Base-by-base conservation (phyloP, 306 rosid genomes). In the Quercus bicolor region DNA sequence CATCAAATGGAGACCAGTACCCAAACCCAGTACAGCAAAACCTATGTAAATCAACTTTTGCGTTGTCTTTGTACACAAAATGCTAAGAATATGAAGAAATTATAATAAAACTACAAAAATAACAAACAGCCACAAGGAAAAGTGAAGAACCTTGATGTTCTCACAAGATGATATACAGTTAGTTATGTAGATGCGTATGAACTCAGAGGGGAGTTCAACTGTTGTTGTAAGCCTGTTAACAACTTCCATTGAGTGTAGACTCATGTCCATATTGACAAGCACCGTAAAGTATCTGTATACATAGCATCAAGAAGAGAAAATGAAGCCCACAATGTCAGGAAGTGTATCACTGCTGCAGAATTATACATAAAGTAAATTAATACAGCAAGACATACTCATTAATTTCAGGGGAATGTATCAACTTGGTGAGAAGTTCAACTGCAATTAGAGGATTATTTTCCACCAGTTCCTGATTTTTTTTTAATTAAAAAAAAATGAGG, bases 211-310 rank as follows among this genome's bases (percentile, higher is more conserved):
- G 72, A 96, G 97, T 62, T 91, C 96, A 78, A 93, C 98, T 20
- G 98, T 91, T 76, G 99, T 96, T 77, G 99, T 96, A 64, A 96
- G 99, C 85, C 99, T 85, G 87, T 93, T 96, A 80, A 96, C 99
- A 75, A 96, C 99, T 92, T 96, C 99, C 99, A 96, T 96, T 0
- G 98, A 96, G 85, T 96, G 98, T 51, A 96, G 94, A 89, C 99
- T 96, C 99, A 93, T 93, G 85, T 96, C 97, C 99, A 96, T 96
- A 81, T 82, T 96, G 84, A 93, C 99, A 61, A 96, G 97, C 81
- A 91, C 99, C 77, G 96, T 93, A 86, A 91, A 96, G 91, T 93
- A 96, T 85, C 99, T 96, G 93, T 74, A 79, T 75, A 71, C 83
- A 85, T 60, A 52, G 85, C 14, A 80, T 65, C 82, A 81, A 79